Evolutionary conservation across 2,329 filamentous ascomycete genomes (phyloP), one percentile per base, ranked within the genome.

Genomic region (Taxawa tesnikishii): DNA sequence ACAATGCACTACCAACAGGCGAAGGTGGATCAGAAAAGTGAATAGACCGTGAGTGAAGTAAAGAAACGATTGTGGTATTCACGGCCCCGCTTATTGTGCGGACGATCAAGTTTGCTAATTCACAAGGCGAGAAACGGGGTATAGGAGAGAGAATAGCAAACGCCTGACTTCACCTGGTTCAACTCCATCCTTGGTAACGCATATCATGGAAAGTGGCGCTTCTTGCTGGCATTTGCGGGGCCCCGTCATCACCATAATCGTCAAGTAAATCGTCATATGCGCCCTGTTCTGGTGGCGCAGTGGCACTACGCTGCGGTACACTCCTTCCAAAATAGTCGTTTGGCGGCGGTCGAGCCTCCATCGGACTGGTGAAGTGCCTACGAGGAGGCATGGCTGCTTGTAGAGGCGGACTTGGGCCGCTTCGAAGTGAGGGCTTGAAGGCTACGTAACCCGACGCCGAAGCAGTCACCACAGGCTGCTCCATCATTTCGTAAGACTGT

Each of bases 401-500:
- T 2, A 34, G 16, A 8, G 19, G 19, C 19, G 19, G n/a, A n/a
- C 8, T 23, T n/a, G n/a, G n/a, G n/a, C n/a, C n/a, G 19, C 19
- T 23, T 19, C 31, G 28, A 8, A 42, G 15, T 8, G 39, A 30
- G 8, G 51, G 49, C 21, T 48, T 52, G 49, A 54, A 55, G 11
- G 52, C 46, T 5, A 48, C 39, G 32, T 53, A 54, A 21, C 41
- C 41, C 19, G 42, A 40, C 5, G 27, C 23, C 25, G 31, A 33
- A 13, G 34, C 33, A 6, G 37, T 17, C 13, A 40, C 34, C 13
- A 29, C 28, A 11, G 43, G 37, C 23, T 45, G 37, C 3, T 39
- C 10, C 14, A 37, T 45, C 51, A 54, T 53, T 37, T 54, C 51
- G 34, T 51, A 53, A 41, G 45, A 47, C 15, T 51, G 30, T 5